Conservation (phyloP, 2,329 filamentous ascomycete species). For the Ophiostoma ulmi region DNA sequence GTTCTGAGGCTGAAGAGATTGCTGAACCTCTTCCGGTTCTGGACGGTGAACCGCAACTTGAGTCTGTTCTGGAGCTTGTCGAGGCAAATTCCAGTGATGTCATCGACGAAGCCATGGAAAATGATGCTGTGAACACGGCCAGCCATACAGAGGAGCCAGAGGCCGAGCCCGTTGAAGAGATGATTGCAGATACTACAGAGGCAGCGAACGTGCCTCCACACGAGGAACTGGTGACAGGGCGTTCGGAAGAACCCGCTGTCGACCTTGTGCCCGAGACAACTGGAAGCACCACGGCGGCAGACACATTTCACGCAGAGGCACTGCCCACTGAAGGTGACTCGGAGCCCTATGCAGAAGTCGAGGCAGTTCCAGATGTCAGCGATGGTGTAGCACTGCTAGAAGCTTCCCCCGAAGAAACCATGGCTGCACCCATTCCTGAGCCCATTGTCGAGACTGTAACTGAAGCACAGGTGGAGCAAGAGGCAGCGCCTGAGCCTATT, state of each 20-base stretch:
- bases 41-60: not conserved
- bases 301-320: not conserved
- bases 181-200: too few relatives aligned
- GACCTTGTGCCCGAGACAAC: not conserved
- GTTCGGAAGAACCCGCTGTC: too few relatives aligned
- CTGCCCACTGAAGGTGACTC: not conserved
- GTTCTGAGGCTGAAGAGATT: not conserved
- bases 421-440: not conserved
- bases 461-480: not conserved
- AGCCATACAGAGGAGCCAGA: not conserved
- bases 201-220: too few relatives aligned
- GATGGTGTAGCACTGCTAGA: not conserved
- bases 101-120: not conserved
- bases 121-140: not conserved
- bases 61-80: not conserved
- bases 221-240: too few relatives aligned
- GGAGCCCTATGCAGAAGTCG: not conserved
- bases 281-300: not conserved
- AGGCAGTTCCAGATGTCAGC: not conserved
- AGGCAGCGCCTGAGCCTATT: not conserved
- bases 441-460: not conserved
- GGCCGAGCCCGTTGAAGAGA: too few relatives aligned
- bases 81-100: not conserved
- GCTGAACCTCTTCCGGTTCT: not conserved
- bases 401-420: not conserved